Evolutionary conservation across 1,284 basidiomycete genomes (phyloP).

Genomic region (Sporisorium iseilematis-ciliati): DNA sequence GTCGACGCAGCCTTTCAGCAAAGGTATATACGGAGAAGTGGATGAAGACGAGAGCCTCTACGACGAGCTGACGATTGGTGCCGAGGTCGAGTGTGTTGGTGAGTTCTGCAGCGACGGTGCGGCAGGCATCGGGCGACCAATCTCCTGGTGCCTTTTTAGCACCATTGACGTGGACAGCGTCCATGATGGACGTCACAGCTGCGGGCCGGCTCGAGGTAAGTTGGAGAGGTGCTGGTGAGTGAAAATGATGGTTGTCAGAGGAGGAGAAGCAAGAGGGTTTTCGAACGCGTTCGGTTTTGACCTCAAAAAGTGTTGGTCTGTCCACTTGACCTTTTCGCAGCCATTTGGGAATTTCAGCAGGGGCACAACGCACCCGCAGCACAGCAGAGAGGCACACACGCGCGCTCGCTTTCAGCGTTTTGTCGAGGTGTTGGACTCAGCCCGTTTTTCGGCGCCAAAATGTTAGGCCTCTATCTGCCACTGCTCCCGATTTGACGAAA

Average conservation of each 20-base stretch:
- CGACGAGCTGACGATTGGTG: slow-evolving; percentile 72
- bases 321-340: slow-evolving; percentile 3
- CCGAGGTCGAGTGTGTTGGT: slow-evolving; percentile 66
- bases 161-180: slow-evolving; percentile 46
- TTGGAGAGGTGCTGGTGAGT: background rate
- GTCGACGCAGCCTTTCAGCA: slow-evolving; percentile 87
- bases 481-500: background rate
- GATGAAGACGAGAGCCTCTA: slow-evolving; percentile 93
- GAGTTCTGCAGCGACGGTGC: slow-evolving; percentile 66
- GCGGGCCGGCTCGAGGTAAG: background rate
- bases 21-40: slow-evolving; percentile 90
- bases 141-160: slow-evolving; percentile 64
- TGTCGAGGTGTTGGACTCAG: slow-evolving; percentile 15
- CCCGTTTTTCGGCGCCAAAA: background rate
- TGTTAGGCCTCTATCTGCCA: slow-evolving; percentile 2
- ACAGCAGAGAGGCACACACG: background rate
- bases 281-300: background rate
- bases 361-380: background rate
- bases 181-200: slow-evolving; percentile 30
- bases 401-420: slow-evolving; percentile 6
- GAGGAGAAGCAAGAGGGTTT: background rate
- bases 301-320: slow-evolving; percentile 24
- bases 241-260: slow-evolving; percentile 1
- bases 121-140: slow-evolving; percentile 68
- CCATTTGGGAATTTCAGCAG: background rate